A percentile compares a stretch with the other conserved stretches of the same genome.
These are phyloP conservation scores for Monoraphidium neglectum DNA, from an alignment of 139 green algal species.

Conservation along the genomic window DNA sequence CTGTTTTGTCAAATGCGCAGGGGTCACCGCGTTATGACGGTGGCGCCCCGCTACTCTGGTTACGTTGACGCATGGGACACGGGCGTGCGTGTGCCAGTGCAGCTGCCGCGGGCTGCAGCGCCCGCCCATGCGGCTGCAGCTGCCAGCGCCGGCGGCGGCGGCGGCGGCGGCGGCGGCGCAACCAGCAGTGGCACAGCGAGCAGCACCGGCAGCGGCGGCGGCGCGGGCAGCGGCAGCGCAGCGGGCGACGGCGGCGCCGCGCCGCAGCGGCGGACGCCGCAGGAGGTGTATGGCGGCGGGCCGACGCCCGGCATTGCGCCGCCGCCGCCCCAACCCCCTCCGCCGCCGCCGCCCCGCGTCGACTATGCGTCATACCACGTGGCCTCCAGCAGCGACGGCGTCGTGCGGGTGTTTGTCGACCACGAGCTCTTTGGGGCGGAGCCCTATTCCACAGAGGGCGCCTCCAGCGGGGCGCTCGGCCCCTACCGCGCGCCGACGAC, in stretches of 20 bases:
- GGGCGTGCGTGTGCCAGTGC: slow-evolving; percentile 55
- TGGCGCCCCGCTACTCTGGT: slow-evolving; percentile 68
- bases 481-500: too few species aligned
- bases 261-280: background rate
- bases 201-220: background rate
- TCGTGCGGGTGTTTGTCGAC: slow-evolving; percentile 83
- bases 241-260: background rate
- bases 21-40: slow-evolving; percentile 83
- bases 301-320: too few species aligned
- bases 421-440: slow-evolving; percentile 61
- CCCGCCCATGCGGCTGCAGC: slow-evolving; percentile 1
- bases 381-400: slow-evolving; percentile 42
- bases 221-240: background rate
- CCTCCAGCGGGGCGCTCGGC: too few species aligned
- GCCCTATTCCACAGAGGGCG: background rate
- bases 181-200: background rate
- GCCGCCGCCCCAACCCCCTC: too few species aligned
- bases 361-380: slow-evolving; percentile 43
- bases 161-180: background rate
- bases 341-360: too few species aligned
- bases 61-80: slow-evolving; percentile 64
- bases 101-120: slow-evolving; percentile 31
- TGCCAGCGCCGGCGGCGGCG: background rate
- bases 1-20: slow-evolving; percentile 37
- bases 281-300: background rate